Percentiles rank a stretch among this genome's conserved stretches.
These are phyloP conservation scores for Rhizophagus prolifer DNA, from an alignment of 192 early-diverging fungal genomes.

Conservation along the genomic window DNA sequence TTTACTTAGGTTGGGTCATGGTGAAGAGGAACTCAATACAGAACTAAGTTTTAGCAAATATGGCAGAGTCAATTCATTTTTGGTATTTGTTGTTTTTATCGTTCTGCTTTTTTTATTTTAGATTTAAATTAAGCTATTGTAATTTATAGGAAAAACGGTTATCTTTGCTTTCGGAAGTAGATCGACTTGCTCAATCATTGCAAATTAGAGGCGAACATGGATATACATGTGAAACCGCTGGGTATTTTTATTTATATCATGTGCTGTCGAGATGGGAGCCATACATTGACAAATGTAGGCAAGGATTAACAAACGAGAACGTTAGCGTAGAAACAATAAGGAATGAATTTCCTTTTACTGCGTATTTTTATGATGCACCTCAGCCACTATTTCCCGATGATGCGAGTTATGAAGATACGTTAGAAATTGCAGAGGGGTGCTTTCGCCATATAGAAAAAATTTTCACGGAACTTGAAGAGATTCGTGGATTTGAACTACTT, in stretches of 20 bases:
- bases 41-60: conserved; percentile 86
- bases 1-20: conserved; percentile 92
- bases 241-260: conserved; percentile 83
- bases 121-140: not conserved
- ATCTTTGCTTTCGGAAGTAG: conserved; percentile 72
- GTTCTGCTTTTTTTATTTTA: not conserved
- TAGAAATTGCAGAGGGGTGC: conserved; percentile 73
- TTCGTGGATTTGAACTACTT: conserved; percentile 93
- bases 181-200: conserved; percentile 73
- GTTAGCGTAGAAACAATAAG: conserved; percentile 37
- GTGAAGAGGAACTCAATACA: conserved; percentile 84
- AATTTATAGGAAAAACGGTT: conserved; percentile 61
- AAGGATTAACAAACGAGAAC: conserved; percentile 28
- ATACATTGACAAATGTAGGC: conserved; percentile 46
- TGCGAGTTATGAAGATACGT: conserved; percentile 47
- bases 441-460: conserved; percentile 76
- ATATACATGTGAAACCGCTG: conserved; percentile 89
- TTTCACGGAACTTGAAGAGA: conserved; percentile 87
- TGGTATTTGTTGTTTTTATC: conserved; percentile 34
- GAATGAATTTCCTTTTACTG: conserved; percentile 77
- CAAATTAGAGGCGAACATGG: conserved; percentile 83
- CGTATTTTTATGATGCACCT: conserved; percentile 73
- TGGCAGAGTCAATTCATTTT: conserved; percentile 90
- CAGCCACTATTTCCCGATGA: conserved; percentile 66
- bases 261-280: conserved; percentile 74